Conservation (phyloP, 2,329 filamentous ascomycete species). For the Xylaria sp. region DNA sequence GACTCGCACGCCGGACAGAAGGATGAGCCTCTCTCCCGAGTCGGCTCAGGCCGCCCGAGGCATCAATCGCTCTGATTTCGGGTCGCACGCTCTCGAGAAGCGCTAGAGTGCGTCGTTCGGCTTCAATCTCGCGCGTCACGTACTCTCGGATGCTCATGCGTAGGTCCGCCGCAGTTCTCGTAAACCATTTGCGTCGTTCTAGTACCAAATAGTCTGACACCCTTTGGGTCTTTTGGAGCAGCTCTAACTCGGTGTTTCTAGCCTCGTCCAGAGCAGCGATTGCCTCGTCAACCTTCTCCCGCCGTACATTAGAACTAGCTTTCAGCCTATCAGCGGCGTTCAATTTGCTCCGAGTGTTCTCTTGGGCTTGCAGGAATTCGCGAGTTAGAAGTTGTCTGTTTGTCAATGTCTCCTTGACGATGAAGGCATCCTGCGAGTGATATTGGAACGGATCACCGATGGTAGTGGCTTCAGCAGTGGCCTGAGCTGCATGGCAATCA, state of each 20-base stretch:
- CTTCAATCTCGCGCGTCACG: constrained; percentile 91
- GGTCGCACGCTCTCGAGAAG: constrained; percentile 92
- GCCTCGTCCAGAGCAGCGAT: constrained; percentile 89
- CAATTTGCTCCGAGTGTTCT: constrained; percentile 78
- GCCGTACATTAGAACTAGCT: constrained; percentile 79
- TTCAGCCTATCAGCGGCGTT: constrained; percentile 88
- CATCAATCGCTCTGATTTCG: constrained; percentile 90
- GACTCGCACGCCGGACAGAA: constrained; percentile 68
- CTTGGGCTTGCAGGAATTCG: constrained; percentile 89
- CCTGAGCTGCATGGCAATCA: constrained; percentile 94
- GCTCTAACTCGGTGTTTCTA: constrained; percentile 75
- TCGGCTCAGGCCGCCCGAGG: constrained; percentile 84
- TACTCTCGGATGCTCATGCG: constrained; percentile 86
- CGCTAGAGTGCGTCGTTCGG: constrained; percentile 87
- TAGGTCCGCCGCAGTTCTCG: constrained; percentile 81
- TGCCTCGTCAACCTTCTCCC: constrained; percentile 98
- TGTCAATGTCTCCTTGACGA: constrained; percentile 96
- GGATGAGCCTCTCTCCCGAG: constrained; percentile 89
- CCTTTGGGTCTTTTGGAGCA: constrained; percentile 82
- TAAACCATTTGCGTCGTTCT: constrained; percentile 90
- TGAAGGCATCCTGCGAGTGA: constrained; percentile 93
- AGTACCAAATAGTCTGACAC: constrained; percentile 87
- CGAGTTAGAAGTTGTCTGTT: constrained; percentile 96
- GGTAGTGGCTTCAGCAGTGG: constrained; percentile 93
- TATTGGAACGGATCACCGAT: constrained; percentile 93